Base-by-base conservation (phyloP, 257 asterid genomes). In the Paulownia fortunei region DNA sequence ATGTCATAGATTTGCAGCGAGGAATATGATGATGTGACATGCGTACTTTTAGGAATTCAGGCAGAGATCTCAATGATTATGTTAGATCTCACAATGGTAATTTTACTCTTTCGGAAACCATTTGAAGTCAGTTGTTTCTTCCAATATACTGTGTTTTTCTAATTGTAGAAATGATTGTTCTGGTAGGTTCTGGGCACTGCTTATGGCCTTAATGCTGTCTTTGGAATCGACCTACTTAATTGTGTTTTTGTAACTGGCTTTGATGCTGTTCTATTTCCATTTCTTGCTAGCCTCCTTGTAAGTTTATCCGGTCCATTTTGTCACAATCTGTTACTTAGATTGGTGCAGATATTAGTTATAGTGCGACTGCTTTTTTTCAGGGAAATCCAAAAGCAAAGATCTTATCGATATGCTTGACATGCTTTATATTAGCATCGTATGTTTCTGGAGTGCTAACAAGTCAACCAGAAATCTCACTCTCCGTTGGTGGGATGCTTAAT, bases 111-210 rank as follows among this genome's bases (percentile, higher is more conserved):
- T 68, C 81, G 46, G 30, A 73, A 39, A 63, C 63, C 54, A 21
- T 55, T 68, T 44, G 49, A n/a, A 51, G 42, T 76, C 51, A 34
- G 44, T 44, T 21, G 49, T 76, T 76, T 66, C 49, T 16, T 56
- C 42, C 36, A 23, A 30, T 58, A 39, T 32, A 5, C 69, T 62
- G 23, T 78, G 39, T 52, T 69, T 72, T 73, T 56, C 76, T 81
- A 65, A 82, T 42, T 49, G 47, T 23, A 34, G 34, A 61, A 78
- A n/a, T 82, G 76, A 36, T 73, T 86, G 70, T 79, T 82, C 63
- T 89, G 74, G 76, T 84, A 96, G 99, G 93, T 96, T 83, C 84
- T 96, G 80, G 98, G 98, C 60, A 88, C 95, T 69, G 99, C 97
- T 64, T 94, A 87, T 80, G 99, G 99, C 78, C 97, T 96, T 68